phyloP scores from a whole-genome alignment of 2,329 filamentous ascomycete genomes.

The Scedosporium minutisporum region DNA sequence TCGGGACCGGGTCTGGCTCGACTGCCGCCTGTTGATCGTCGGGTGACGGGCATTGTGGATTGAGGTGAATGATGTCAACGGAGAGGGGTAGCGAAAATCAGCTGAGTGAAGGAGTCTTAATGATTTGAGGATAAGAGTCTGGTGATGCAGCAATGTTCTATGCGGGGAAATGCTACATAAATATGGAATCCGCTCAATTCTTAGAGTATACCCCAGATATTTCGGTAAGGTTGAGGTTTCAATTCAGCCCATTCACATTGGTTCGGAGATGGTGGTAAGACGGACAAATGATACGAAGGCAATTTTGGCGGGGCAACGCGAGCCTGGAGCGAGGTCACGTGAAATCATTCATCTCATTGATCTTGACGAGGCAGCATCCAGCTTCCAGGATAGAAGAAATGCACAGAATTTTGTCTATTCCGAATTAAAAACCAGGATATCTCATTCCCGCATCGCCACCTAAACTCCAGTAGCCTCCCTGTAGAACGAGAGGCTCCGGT shows the following conservation, averaged over 20 bases:
- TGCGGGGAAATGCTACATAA: not conserved
- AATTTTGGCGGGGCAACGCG: constrained; percentile 46
- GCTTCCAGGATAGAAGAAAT: not conserved
- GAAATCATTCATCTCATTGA: constrained; percentile 12
- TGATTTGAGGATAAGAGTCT: not conserved
- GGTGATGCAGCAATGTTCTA: not conserved
- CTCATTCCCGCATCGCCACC: constrained; percentile 11
- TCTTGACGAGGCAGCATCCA: not conserved
- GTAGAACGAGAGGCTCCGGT: constrained; percentile 70
- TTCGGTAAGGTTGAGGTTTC: not conserved
- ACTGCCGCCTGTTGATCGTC: constrained; percentile 34
- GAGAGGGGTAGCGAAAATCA: not conserved
- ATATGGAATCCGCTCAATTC: not conserved
- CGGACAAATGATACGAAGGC: not conserved
- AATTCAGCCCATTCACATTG: not conserved
- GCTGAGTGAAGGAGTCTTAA: not conserved
- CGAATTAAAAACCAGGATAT: not conserved
- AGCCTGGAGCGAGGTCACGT: constrained; percentile 39
- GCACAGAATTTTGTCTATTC: not conserved
- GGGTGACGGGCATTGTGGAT: constrained; percentile 35
- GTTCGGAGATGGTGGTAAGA: not conserved
- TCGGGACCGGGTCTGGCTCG: constrained; percentile 24
- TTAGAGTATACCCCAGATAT: constrained; percentile 12
- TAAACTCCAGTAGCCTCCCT: constrained; percentile 67
- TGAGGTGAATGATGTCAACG: constrained; percentile 3